Evolutionary conservation across 805 yeast species (phyloP), one percentile per base, ranked within the genome.

Genomic region (Kluyveromyces siamensis): DNA sequence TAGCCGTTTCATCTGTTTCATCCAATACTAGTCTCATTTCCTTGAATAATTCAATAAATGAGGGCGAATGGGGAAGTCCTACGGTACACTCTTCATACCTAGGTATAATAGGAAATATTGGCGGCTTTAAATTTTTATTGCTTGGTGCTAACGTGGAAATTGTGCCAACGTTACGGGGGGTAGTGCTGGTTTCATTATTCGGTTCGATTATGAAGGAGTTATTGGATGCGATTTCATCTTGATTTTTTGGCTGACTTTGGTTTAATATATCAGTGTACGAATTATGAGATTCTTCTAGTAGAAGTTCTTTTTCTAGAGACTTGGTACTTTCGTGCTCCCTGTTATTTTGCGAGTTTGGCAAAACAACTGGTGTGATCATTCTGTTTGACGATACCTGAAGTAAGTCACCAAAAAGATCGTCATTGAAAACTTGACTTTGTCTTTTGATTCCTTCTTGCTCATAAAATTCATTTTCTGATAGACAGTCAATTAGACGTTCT

Each of bases 1-100:
- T 65, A 40, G 60, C 62, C 14, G 52, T 50, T 9, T 65, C 66
- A 50, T 65, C 69, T 14, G 52, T 45, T 17, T 60, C 64, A 52
- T 62, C 69, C 16, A 65, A 49, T 6, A 65, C 64, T 6, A 58
- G 38, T 39, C 65, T 49, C 60, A 64, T 65, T 33, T 58, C 62
- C 35, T 61, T 57, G 42, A 63, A 65, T 21, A 65, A 46, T 45
- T 65, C 66, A 16, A 56, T 50, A 44, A 58, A 62, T 0, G 69
- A 65, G 17, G 63, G 57, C 2, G 69, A 65, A 46, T 59, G 58
- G 14, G 51, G 52, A 46, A 63, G 56, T 1, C 42, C 41, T 0
- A 51, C 49, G 27, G 18, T 45, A 6, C 43, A 40, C 8, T 27
- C 42, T 13, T 25, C 41, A 14, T 50, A 27, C 36, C 49, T 47